Percentiles rank a stretch among this genome's conserved stretches.
Evolutionary conservation across 2,329 filamentous ascomycete genomes (phyloP).

Genomic region (Pestalotiopsis sp.): DNA sequence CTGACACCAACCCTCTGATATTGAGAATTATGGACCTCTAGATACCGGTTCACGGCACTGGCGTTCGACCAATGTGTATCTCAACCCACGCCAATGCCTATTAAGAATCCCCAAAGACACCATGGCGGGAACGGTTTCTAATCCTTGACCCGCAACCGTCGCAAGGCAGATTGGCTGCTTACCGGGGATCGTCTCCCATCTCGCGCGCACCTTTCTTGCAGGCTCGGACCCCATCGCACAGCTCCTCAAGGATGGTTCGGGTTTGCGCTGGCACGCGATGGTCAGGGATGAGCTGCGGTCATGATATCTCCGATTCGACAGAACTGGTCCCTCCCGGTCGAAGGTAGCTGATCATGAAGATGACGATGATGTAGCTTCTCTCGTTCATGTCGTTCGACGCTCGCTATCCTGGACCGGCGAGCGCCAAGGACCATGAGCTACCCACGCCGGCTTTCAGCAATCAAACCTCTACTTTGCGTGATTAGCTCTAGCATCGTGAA

Average conservation of each 20-base stretch:
- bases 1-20: not conserved
- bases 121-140: slow-evolving; percentile 4
- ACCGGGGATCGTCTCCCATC: not conserved
- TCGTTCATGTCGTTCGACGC: not conserved
- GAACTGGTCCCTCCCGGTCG: slow-evolving; percentile 13
- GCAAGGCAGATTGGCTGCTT: slow-evolving; percentile 20
- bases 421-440: not conserved
- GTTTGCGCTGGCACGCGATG: slow-evolving; percentile 30
- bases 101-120: not conserved
- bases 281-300: slow-evolving; percentile 22
- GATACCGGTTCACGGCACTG: not conserved
- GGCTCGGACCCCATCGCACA: slow-evolving; percentile 26
- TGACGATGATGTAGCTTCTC: slow-evolving; percentile 18
- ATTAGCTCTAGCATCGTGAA: slow-evolving; percentile 21
- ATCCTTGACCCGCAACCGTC: not conserved
- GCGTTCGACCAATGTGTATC: too few relatives aligned
- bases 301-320: slow-evolving; percentile 34
- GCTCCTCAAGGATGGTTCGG: slow-evolving; percentile 34
- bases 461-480: not conserved
- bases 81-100: too few relatives aligned
- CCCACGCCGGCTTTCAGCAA: not conserved
- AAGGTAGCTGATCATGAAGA: slow-evolving; percentile 21
- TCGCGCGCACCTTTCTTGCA: slow-evolving; percentile 15
- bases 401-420: not conserved
- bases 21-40: not conserved